Evolutionary conservation across 805 yeast species (phyloP), one percentile per base, ranked within the genome.

Genomic region (Ogataea ganodermae): DNA sequence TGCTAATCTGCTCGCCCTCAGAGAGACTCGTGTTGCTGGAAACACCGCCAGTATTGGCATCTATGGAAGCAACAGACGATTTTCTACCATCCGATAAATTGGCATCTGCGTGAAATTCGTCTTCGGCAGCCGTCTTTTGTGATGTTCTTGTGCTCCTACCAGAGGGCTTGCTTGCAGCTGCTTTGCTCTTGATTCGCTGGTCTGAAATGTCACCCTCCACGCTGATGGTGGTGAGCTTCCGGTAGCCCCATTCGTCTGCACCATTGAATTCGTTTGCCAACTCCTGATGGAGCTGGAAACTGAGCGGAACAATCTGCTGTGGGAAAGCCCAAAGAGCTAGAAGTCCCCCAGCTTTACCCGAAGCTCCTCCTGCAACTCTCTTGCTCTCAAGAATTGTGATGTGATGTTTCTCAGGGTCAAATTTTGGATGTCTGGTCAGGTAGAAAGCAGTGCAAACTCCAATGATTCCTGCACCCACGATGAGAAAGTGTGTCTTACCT

Each of bases 291-390:
- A 92, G 74, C 53, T 80, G 78, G 69, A 90, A 94, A 40, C 95
- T 84, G 45, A 92, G 72, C 0, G 96, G 94, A 6, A 90, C 98
- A 42, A 92, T 81, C 65, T 89, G 96, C 58, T 86, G 90, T 0
- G 99, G 99, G 67, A 94, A 94, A 0, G 98, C 98, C 96, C 97
- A 91, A 18, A 87, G 76, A 1, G 98, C 97, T 42, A 92, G 69
- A 42, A 92, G 73, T 0, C 99, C 99, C 37, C 98, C 99, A 6
- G 99, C 98, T 60, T 92, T 94, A 46, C 99, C 99, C 35, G 89
- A 80, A 16, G 99, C 98, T 40, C 97, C 98, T 44, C 97, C 96
- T 0, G 98, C 99, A 5, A 95, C 96, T 59, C 96, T 75, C 52
- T 88, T 89, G 44, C 92, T 83, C 66, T 92, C 99, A 12, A 94